Evolutionary conservation across 306 rosid genomes (phyloP), one percentile per base, ranked within the genome.

Genomic region (Dalbergia cultrata): DNA sequence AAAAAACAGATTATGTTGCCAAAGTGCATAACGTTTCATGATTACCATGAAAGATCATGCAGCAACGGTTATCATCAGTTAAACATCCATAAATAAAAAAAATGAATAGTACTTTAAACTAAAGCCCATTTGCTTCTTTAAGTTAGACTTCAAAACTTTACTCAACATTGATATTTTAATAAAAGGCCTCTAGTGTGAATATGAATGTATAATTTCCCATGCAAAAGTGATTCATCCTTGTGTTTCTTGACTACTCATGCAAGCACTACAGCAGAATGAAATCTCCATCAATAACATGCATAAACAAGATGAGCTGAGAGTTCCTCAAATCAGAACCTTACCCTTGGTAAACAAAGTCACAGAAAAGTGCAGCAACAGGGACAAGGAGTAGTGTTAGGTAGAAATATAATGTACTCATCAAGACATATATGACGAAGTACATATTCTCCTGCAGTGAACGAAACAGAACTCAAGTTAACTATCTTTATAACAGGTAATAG

Each of bases 311-410:
- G 11, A 26, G 34, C 59, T 13, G 59, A 54, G 57, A 31, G 66
- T 77, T 66, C 67, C 78, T 67, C 64, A 47, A 47, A 80, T 74
- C 58, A 37, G 76, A 70, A 60, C 64, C 90, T 85, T 90, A 95
- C 98, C 98, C 99, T 83, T 86, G 97, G 87, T 88, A 95, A 75
- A 92, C 72, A 58, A 95, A 95, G 82, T 95, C 99, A 4, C 92
- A 87, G 64, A 95, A 87, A 78, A 95, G 97, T 12, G 97, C 99
- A 77, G 86, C 92, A 67, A 91, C 62, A 8, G 99, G 99, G 67
- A 95, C 92, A 21, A 95, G 95, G 13, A 91, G 59, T 77, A 93
- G 84, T 41, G 95, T 79, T 79, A 93, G 4, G 82, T 95, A 95
- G 90, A 95, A 95, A 79, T 91, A 93, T 67, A 84, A 33, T 62